A percentile compares a stretch with the other conserved stretches of the same genome.
These are phyloP conservation scores for Paecilomyces variotii DNA, from an alignment of 2,329 filamentous ascomycete species.

Conservation along the genomic window DNA sequence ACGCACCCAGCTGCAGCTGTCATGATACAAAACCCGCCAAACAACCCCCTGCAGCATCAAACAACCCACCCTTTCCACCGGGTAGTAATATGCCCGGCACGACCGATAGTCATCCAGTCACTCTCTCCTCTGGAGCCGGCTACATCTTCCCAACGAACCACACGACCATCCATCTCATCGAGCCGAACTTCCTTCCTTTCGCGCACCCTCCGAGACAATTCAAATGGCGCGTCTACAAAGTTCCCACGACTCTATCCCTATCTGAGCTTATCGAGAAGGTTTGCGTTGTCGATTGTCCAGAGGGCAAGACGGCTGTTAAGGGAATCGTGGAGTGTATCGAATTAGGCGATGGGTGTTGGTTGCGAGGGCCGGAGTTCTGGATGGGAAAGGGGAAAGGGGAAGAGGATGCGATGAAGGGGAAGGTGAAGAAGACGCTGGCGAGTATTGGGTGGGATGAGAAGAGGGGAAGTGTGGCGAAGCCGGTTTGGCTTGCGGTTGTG, in stretches of 20 bases:
- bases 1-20: conserved; percentile 5
- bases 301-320: conserved; percentile 23
- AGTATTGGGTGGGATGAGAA: conserved; percentile 53
- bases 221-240: conserved; percentile 43
- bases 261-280: conserved; percentile 52
- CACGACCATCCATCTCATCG: conserved; percentile 54
- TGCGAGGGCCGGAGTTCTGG: conserved; percentile 50
- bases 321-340: conserved; percentile 51
- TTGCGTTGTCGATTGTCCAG: conserved; percentile 44
- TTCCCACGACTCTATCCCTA: conserved; percentile 47
- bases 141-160: conserved; percentile 55
- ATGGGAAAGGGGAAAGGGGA: conserved; percentile 14
- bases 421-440: conserved; percentile 42
- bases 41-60: conserved; percentile 3
- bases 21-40: conserved; percentile 6
- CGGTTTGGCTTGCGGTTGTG: conserved; percentile 14
- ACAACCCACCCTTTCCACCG: conserved; percentile 37
- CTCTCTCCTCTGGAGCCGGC: conserved; percentile 50
- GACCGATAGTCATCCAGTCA: conserved; percentile 41
- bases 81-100: conserved; percentile 50
- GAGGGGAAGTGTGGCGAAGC: conserved; percentile 9
- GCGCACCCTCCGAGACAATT: conserved; percentile 26
- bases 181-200: conserved; percentile 25
- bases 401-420: conserved; percentile 30
- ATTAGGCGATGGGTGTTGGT: conserved; percentile 52